Percentiles rank a stretch among this genome's conserved stretches.
Conservation (phyloP, 495 filamentous ascomycete genomes). For the Elasticomyces elasticus region DNA sequence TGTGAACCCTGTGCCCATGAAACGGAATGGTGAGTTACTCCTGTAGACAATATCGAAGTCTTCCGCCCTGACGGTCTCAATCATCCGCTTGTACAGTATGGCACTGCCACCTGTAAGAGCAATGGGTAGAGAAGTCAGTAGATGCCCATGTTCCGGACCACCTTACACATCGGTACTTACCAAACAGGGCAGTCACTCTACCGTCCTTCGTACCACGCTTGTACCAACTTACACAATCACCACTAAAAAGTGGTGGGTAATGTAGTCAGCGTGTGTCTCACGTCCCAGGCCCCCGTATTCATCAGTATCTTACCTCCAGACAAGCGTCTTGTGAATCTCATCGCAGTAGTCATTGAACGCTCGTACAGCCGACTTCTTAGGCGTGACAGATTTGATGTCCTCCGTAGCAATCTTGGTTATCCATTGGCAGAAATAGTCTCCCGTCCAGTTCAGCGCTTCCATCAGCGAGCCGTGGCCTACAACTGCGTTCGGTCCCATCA, state of each 20-base stretch:
- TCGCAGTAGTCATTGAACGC: conserved; percentile 15
- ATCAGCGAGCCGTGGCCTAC: conserved; percentile 17
- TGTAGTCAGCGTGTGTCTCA: too few species aligned
- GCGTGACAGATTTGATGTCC: background rate
- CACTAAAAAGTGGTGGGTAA: too few species aligned
- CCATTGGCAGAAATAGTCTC: conserved; percentile 3
- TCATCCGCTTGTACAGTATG: conserved; percentile 6
- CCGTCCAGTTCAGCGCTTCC: conserved; percentile 11
- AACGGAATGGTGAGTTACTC: conserved; percentile 9
- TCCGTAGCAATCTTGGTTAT: conserved; percentile 3
- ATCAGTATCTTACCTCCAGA: too few species aligned
- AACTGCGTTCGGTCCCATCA: conserved; percentile 11
- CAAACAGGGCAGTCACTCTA: background rate
- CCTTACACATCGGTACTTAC: too few species aligned
- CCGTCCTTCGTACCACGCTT: background rate
- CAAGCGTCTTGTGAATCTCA: conserved; percentile 15
- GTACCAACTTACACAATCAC: conserved; percentile 15
- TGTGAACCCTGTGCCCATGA: conserved; percentile 19
- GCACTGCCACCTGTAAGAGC: too few species aligned
- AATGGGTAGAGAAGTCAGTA: too few species aligned
- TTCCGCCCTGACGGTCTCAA: conserved; percentile 13
- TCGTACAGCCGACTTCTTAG: conserved; percentile 11
- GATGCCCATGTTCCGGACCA: too few species aligned
- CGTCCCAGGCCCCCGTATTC: too few species aligned
- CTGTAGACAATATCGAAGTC: conserved; percentile 20